Evolutionary conservation across 2,329 filamentous ascomycete genomes (phyloP).

Genomic region (Exophiala xenobiotica): DNA sequence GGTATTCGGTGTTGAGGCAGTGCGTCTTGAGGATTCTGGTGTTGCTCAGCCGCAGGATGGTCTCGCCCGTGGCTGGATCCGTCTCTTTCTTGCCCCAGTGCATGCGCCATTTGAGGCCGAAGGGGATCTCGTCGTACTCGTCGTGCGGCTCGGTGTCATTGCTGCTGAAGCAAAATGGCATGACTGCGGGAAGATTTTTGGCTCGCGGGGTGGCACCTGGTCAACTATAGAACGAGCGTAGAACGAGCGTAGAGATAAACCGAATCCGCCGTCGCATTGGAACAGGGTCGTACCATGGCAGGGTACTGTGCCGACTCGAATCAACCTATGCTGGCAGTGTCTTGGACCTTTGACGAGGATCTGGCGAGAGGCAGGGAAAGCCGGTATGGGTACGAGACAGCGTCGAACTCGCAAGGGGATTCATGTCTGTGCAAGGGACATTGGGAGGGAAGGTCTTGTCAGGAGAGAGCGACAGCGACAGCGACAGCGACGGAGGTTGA

Average conservation of each 20-base stretch:
- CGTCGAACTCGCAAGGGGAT: not conserved
- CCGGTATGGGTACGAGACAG: not conserved
- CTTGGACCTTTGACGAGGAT: not conserved
- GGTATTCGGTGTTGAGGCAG: slow-evolving; percentile 30
- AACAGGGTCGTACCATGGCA: not conserved
- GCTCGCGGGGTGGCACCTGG: not conserved
- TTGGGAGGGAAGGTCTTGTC: slow-evolving; percentile 7
- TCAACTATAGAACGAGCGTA: not conserved
- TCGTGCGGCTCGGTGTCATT: slow-evolving; percentile 27
- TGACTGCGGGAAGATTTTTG: slow-evolving; percentile 13
- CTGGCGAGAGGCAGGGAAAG: not conserved
- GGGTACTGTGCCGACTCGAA: not conserved
- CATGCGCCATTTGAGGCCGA: slow-evolving; percentile 28
- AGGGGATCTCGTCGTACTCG: slow-evolving; percentile 30
- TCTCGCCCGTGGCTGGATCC: slow-evolving; percentile 25
- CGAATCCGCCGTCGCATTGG: too few relatives aligned
- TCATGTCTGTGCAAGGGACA: slow-evolving; percentile 16
- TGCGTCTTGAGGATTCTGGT: slow-evolving; percentile 29
- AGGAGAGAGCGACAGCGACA: slow-evolving; percentile 1
- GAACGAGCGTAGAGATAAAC: not conserved
- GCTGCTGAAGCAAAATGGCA: slow-evolving; percentile 24
- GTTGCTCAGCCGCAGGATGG: slow-evolving; percentile 26
- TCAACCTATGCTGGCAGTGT: not conserved
- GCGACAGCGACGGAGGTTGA: too few relatives aligned
- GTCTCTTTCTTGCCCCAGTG: slow-evolving; percentile 27